Conservation (phyloP, 768 basidiomycete genomes). For the Daedaleopsis nitida region DNA sequence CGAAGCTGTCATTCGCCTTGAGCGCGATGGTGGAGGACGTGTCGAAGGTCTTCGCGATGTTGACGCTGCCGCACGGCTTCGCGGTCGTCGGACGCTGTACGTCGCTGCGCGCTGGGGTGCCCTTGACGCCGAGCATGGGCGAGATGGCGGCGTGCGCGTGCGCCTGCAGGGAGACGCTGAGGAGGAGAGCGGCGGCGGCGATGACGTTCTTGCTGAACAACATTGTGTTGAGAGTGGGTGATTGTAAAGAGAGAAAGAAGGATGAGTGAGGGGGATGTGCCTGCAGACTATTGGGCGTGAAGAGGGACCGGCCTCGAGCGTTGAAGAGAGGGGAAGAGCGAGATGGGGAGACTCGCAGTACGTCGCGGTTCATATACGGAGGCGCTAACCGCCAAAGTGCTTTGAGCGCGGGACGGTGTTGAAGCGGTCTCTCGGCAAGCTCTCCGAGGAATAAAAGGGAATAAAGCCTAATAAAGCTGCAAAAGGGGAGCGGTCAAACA, state of each 20-base stretch:
- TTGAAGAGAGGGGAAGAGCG: constrained; percentile 6
- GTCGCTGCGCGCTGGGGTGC: constrained; percentile 27
- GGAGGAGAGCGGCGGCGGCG: constrained; percentile 33
- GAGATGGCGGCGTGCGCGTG: constrained; percentile 45
- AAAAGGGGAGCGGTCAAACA: too few relatives aligned
- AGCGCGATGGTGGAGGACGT: constrained; percentile 31
- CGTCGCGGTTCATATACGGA: too few relatives aligned
- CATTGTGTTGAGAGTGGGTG: neutral
- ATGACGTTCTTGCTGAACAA: constrained; percentile 31
- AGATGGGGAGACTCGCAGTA: neutral
- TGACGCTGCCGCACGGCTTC: constrained; percentile 44
- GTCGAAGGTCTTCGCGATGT: constrained; percentile 43
- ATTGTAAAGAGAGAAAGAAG: neutral
- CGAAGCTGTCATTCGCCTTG: constrained; percentile 43
- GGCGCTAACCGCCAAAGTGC: neutral
- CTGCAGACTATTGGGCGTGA: constrained; percentile 9
- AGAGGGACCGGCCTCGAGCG: constrained; percentile 18
- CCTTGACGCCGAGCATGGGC: constrained; percentile 42
- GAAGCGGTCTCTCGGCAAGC: too few relatives aligned
- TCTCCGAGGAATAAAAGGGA: too few relatives aligned
- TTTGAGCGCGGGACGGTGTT: neutral
- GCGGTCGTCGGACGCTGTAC: constrained; percentile 33
- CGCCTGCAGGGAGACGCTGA: constrained; percentile 39
- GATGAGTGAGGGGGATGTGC: neutral
- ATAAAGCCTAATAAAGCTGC: too few relatives aligned